These are phyloP conservation scores for Hymenoscyphus scutula DNA, from an alignment of 2,329 filamentous ascomycete genomes.

Conservation along the genomic window DNA sequence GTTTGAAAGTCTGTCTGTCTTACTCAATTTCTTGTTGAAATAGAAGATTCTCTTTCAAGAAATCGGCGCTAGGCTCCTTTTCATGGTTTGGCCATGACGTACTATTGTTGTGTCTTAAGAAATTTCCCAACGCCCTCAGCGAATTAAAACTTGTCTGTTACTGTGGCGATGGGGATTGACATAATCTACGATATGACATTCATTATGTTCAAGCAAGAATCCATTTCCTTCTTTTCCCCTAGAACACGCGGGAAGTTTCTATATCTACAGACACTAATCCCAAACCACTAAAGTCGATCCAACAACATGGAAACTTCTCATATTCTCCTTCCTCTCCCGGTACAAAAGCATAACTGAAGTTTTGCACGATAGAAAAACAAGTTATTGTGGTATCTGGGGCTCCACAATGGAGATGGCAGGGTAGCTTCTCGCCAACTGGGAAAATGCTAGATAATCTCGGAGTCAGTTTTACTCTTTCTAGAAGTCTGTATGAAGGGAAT, in stretches of 20 bases:
- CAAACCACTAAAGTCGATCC: background rate
- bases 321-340: background rate
- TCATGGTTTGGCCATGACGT: too few relatives aligned
- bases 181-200: background rate
- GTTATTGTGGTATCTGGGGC: background rate
- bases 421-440: background rate
- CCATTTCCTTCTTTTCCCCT: background rate
- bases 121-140: too few relatives aligned
- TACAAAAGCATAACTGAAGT: background rate
- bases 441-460: background rate
- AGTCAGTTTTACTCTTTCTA: too few relatives aligned
- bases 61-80: too few relatives aligned
- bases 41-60: too few relatives aligned
- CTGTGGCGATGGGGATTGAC: too few relatives aligned
- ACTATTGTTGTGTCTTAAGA: too few relatives aligned
- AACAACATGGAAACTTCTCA: background rate
- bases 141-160: too few relatives aligned
- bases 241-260: background rate
- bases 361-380: background rate
- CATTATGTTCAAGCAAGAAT: background rate
- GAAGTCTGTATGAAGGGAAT: too few relatives aligned
- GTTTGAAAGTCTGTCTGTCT: too few relatives aligned
- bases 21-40: too few relatives aligned
- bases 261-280: background rate
- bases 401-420: background rate